Percentiles rank a stretch among this genome's conserved stretches.
These are phyloP conservation scores for Debaryomycetaceae sp. DNA, from an alignment of 1,139 yeast species.

Conservation along the genomic window DNA sequence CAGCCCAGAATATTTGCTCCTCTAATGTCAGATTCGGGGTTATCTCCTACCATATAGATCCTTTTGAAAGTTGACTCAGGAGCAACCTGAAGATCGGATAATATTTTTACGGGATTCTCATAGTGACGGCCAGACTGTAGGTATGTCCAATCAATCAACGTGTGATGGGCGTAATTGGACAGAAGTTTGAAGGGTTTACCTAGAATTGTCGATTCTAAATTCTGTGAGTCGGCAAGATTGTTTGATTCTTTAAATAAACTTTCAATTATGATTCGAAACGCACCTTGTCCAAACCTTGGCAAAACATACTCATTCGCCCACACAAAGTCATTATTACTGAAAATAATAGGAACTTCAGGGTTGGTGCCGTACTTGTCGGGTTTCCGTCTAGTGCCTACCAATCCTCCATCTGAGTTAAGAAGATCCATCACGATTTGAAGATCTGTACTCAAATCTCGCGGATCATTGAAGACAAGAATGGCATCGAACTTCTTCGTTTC, in stretches of 20 bases:
- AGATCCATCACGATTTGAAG: slow-evolving; percentile 74
- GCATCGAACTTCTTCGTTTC: slow-evolving; percentile 61
- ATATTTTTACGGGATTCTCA: slow-evolving; percentile 17
- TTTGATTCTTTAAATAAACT: slow-evolving; percentile 60
- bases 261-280: slow-evolving; percentile 66
- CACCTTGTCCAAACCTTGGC: slow-evolving; percentile 93
- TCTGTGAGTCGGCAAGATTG: slow-evolving; percentile 32
- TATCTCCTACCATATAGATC: slow-evolving; percentile 94
- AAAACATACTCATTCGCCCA: slow-evolving; percentile 85
- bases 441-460: slow-evolving; percentile 88
- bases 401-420: slow-evolving; percentile 61
- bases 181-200: slow-evolving; percentile 86
- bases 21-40: slow-evolving; percentile 85
- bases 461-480: slow-evolving; percentile 83
- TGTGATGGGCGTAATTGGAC: slow-evolving; percentile 79
- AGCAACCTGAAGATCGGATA: slow-evolving; percentile 35
- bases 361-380: slow-evolving; percentile 13
- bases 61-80: slow-evolving; percentile 48
- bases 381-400: slow-evolving; percentile 58
- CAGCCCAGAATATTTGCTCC: slow-evolving; percentile 90
- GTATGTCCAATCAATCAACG: slow-evolving; percentile 54
- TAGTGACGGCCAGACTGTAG: neutral
- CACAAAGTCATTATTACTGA: slow-evolving; percentile 81
- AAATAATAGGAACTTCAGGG: slow-evolving; percentile 77
- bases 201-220: slow-evolving; percentile 56